These are phyloP conservation scores for Lagenaria siceraria DNA, from an alignment of 306 rosid genomes.

Conservation along the genomic window DNA sequence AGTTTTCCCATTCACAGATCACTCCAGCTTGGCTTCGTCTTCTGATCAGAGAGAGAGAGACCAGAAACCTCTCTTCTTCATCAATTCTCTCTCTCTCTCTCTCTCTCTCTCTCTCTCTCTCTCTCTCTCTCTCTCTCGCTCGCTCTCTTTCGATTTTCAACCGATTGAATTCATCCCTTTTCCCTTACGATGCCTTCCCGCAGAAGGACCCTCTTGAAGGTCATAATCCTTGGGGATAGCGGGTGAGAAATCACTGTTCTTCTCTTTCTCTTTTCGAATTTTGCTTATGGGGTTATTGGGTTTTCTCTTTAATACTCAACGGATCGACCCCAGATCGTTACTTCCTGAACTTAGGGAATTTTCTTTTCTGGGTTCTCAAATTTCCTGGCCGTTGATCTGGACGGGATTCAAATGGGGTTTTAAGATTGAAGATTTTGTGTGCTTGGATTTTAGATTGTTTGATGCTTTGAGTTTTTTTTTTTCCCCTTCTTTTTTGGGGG, in stretches of 20 bases:
- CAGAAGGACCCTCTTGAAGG: constrained; percentile 91
- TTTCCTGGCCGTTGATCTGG: constrained; percentile 6
- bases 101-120: not conserved
- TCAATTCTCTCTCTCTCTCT: not conserved
- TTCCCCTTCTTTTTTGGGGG: no score
- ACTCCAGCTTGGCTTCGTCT: constrained; percentile 7
- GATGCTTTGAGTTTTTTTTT: not conserved
- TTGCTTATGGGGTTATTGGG: not conserved
- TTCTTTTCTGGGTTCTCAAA: not conserved
- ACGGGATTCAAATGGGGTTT: not conserved
- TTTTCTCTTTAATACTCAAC: constrained; percentile 6
- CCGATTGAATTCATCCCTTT: constrained; percentile 15
- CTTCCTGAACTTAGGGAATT: not conserved
- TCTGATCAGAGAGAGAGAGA: constrained; percentile 4
- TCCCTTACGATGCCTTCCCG: constrained; percentile 74
- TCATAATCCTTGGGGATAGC: constrained; percentile 99
- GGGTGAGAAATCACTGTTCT: constrained; percentile 39
- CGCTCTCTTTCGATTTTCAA: not conserved
- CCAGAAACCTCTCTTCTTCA: not conserved
- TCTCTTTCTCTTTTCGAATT: not conserved
- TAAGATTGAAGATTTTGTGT: not conserved
- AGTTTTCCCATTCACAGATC: not conserved
- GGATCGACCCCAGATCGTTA: constrained; percentile 28
- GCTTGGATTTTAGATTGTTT: not conserved
- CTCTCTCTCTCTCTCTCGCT: not conserved